Evolutionary conservation across 305 asterid species (phyloP).

Genomic region (Solanum aculeatissimum): DNA sequence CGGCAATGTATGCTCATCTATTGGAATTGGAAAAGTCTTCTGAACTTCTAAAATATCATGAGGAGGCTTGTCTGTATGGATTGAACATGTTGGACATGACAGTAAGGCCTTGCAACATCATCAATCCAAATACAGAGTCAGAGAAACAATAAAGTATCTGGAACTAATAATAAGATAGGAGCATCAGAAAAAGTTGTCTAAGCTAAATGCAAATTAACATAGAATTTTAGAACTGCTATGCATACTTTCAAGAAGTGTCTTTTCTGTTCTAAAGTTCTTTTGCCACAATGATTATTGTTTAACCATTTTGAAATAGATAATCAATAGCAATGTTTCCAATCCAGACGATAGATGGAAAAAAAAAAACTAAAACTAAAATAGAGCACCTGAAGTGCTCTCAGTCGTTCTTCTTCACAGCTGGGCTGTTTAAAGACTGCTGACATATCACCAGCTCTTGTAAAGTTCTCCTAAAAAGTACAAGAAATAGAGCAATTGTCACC

Average conservation of each 20-base stretch:
- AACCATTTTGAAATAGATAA: not conserved
- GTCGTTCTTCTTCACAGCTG: constrained; percentile 35
- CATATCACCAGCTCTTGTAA: constrained; percentile 39
- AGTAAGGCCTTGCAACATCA: constrained; percentile 44
- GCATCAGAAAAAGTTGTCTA: not conserved
- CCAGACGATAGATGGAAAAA: not conserved
- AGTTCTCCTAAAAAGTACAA: constrained; percentile 30
- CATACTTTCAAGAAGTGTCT: not conserved
- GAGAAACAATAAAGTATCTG: not conserved
- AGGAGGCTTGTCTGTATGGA: constrained; percentile 43
- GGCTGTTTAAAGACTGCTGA: constrained; percentile 64
- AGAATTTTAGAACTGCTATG: not conserved
- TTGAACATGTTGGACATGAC: constrained; percentile 66
- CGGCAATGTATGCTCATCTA: constrained; percentile 36
- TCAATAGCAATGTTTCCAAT: not conserved
- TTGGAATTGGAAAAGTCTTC: constrained; percentile 39
- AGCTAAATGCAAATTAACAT: not conserved
- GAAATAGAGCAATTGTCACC: not conserved
- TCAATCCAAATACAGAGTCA: not conserved
- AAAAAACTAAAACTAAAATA: not conserved
- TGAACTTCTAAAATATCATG: constrained; percentile 45
- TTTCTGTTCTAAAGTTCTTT: not conserved
- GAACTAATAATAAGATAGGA: not conserved
- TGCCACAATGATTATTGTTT: not conserved
- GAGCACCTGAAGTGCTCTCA: constrained; percentile 54